phyloP scores from a whole-genome alignment of 148 eudicot genomes.

The Selenicereus undatus region DNA sequence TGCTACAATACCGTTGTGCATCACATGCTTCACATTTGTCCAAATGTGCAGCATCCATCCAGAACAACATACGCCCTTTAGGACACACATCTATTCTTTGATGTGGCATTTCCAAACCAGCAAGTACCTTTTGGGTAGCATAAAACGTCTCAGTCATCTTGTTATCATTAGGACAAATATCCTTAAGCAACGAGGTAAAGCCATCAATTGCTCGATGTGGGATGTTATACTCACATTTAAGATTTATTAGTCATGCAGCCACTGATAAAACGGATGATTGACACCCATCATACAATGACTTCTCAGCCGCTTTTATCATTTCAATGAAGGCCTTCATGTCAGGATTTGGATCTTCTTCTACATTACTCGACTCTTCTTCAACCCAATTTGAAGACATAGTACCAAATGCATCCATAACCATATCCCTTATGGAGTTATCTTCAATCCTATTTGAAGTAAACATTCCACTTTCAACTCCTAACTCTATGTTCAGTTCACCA shows the following conservation, averaged over 20 bases:
- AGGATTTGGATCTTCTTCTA: too few relatives aligned
- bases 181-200: not conserved
- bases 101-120: constrained; percentile 2
- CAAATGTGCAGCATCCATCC: constrained; percentile 1
- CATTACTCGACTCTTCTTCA: not conserved
- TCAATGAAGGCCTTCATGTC: not conserved
- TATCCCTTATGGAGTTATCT: not conserved
- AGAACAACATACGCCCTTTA: not conserved
- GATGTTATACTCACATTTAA: constrained; percentile 7
- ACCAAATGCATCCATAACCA: not conserved
- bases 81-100: not conserved
- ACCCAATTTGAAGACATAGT: not conserved
- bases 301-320: not conserved
- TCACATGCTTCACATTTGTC: not conserved
- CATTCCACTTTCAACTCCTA: too few relatives aligned
- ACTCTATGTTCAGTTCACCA: too few relatives aligned
- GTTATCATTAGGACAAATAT: not conserved
- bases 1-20: not conserved
- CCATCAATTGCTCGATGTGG: not conserved
- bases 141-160: not conserved
- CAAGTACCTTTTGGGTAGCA: not conserved
- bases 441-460: too few relatives aligned
- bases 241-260: not conserved
- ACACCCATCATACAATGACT: constrained; percentile 3
- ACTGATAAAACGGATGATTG: not conserved